Evolutionary conservation across 2,329 filamentous ascomycete species (phyloP).

Genomic region (Monosporascus sp.): DNA sequence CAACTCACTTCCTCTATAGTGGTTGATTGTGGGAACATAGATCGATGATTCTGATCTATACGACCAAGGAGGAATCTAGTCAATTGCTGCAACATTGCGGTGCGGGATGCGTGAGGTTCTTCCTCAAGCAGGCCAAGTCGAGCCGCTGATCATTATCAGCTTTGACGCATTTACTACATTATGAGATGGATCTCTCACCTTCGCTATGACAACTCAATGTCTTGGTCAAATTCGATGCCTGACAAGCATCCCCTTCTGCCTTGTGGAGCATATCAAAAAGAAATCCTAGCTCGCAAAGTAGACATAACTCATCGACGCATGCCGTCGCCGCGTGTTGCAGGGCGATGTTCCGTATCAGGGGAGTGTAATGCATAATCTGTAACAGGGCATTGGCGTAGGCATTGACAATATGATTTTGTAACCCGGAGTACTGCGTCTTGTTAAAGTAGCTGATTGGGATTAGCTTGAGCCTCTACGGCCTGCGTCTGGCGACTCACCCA

Average conservation of each 20-base stretch:
- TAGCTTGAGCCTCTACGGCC: slow-evolving; percentile 2
- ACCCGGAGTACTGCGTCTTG: slow-evolving; percentile 81
- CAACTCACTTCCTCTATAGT: slow-evolving; percentile 63
- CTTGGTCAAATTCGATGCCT: slow-evolving; percentile 91
- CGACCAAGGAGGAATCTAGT: slow-evolving; percentile 82
- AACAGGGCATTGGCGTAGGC: slow-evolving; percentile 92
- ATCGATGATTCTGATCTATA: slow-evolving; percentile 70
- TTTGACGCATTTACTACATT: background rate
- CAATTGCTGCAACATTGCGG: slow-evolving; percentile 78
- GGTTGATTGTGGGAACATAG: slow-evolving; percentile 55
- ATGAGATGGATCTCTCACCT: slow-evolving; percentile 36
- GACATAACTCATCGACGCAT: slow-evolving; percentile 76
- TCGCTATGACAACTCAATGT: slow-evolving; percentile 80
- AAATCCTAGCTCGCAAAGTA: slow-evolving; percentile 92
- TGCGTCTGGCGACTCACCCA: slow-evolving; percentile 48
- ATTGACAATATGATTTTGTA: slow-evolving; percentile 95
- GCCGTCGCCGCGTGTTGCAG: slow-evolving; percentile 82
- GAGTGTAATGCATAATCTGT: slow-evolving; percentile 88
- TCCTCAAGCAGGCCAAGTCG: slow-evolving; percentile 82
- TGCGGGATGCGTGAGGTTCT: slow-evolving; percentile 66
- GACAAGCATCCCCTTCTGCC: slow-evolving; percentile 86
- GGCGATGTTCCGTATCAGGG: slow-evolving; percentile 79
- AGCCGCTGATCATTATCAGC: slow-evolving; percentile 44
- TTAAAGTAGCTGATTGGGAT: slow-evolving; percentile 71
- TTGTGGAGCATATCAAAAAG: slow-evolving; percentile 98